Base-by-base conservation (phyloP, 371 early-diverging fungal species). In the Lichtheimia ramosa region DNA sequence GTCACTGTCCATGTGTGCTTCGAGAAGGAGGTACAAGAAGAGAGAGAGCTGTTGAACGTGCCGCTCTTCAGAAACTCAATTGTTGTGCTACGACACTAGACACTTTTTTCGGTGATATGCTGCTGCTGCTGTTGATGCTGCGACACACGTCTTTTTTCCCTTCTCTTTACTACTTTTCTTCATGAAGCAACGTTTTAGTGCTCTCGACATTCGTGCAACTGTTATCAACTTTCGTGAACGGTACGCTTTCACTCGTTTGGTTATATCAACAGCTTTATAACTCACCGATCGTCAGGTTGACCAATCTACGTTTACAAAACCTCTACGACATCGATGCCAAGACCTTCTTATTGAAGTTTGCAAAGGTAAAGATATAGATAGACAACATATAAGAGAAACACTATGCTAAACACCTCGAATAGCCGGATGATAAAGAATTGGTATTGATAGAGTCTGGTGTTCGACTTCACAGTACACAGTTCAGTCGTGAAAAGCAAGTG, bases 381-480 rank as follows among this genome's bases (percentile, higher is more conserved):
- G 2, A 2, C 10, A 34, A 10, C 8, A 0, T 27, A 27, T 8
- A 34, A 1, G 0, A 34, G 6, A 34, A 34, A 34, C 34, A 10
- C 34, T 34, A 34, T 34, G 10, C 10, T 34, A 5, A 34, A 34
- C 34, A 5, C 25, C 34, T 34, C 10, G 34, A 34, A 34, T 34
- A 87, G 84, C 90, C 93, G 21, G 95, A 96, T 62, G 66, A 78
- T 55, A 97, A 97, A 61, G 93, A 93, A 61, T 80, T 93, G 43
- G 86, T 98, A 2, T 70, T 98, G 53, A 80, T 98, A 25, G 98
- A 98, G 70, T 92, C 92, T 0, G 99, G 99, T 49, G 91, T 90
- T 41, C 90, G 98, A 50, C 74, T 97, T 54, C 98, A 98, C 78
- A 85, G 93, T 1, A 98, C 98, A 3, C 86, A 89, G 41, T 97